A percentile compares a stretch with the other conserved stretches of the same genome.
phyloP scores from a whole-genome alignment of 179 eudicot species.

The Silene coronaria region DNA sequence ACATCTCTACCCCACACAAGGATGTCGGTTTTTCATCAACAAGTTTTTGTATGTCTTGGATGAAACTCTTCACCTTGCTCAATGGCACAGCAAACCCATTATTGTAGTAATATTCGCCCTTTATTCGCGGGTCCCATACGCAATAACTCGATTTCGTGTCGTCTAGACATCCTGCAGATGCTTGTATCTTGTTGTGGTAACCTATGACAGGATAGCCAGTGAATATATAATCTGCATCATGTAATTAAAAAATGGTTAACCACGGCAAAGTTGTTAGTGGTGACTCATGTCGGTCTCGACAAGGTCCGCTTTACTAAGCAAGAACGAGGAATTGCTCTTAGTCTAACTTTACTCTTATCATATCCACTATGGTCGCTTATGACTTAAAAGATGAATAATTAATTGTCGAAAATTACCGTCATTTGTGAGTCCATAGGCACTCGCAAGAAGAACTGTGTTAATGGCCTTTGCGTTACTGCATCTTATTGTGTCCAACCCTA shows the following conservation, averaged over 20 bases:
- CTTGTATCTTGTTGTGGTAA: background rate
- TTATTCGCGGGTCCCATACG: slow-evolving; percentile 30
- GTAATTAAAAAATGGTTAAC: background rate
- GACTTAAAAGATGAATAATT: too few relatives aligned
- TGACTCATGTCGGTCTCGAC: too few relatives aligned
- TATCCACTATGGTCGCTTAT: too few relatives aligned
- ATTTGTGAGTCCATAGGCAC: slow-evolving; percentile 26
- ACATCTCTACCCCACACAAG: slow-evolving; percentile 23
- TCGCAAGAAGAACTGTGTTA: background rate
- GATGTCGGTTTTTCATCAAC: slow-evolving; percentile 17
- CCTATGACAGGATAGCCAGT: background rate
- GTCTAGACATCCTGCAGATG: background rate
- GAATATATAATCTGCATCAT: background rate
- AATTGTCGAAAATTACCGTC: slow-evolving; percentile 21
- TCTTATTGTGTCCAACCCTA: slow-evolving; percentile 7
- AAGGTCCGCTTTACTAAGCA: too few relatives aligned
- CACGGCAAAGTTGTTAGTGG: too few relatives aligned
- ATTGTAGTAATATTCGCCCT: slow-evolving; percentile 11
- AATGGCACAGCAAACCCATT: slow-evolving; percentile 15
- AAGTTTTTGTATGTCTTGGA: slow-evolving; percentile 23
- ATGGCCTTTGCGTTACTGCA: slow-evolving; percentile 12
- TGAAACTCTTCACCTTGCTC: slow-evolving; percentile 23
- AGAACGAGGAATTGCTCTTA: too few relatives aligned
- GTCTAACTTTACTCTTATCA: too few relatives aligned
- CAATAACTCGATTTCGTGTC: background rate